These are phyloP conservation scores for Aspergillus uvarum DNA, from an alignment of 2,329 filamentous ascomycete species.

Conservation along the genomic window DNA sequence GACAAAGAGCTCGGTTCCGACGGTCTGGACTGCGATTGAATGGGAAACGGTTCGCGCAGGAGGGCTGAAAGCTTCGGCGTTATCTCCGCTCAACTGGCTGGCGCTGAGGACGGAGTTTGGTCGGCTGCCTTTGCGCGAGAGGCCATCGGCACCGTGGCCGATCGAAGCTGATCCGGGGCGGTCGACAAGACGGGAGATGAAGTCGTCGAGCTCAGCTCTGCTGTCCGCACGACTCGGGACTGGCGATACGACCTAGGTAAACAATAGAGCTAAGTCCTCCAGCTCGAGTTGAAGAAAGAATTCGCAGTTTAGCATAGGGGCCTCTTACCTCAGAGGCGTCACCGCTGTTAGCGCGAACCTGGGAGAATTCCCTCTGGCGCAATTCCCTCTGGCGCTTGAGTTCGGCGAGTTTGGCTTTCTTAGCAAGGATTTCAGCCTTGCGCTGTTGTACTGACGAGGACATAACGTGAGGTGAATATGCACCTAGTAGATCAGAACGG, in stretches of 20 bases:
- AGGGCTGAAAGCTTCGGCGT: slow-evolving; percentile 39
- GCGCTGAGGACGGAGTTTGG: slow-evolving; percentile 84
- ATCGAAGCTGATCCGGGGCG: slow-evolving; percentile 68
- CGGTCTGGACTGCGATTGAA: slow-evolving; percentile 62
- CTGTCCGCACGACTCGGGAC: slow-evolving; percentile 65
- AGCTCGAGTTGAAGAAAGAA: not conserved
- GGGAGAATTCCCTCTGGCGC: slow-evolving; percentile 71
- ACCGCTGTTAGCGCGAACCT: slow-evolving; percentile 67
- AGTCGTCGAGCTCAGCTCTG: slow-evolving; percentile 73
- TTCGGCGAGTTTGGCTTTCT: slow-evolving; percentile 95
- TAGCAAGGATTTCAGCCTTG: slow-evolving; percentile 93
- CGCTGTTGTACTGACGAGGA: slow-evolving; percentile 61
- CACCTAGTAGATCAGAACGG: slow-evolving; percentile 14
- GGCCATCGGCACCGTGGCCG: slow-evolving; percentile 51
- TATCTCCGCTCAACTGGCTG: slow-evolving; percentile 75
- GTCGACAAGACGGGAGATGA: slow-evolving; percentile 82
- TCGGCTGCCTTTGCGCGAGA: slow-evolving; percentile 61
- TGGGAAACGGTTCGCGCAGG: slow-evolving; percentile 44
- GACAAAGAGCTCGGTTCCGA: slow-evolving; percentile 70
- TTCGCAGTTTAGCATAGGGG: not conserved
- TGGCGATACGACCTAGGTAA: slow-evolving; percentile 63
- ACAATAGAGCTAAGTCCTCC: slow-evolving; percentile 13
- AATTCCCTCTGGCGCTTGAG: slow-evolving; percentile 89
- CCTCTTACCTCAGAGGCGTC: slow-evolving; percentile 67
- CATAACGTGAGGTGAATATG: slow-evolving; percentile 23